Base-by-base conservation (phyloP, 2,329 filamentous ascomycete genomes). In the Colletotrichum coccodes region DNA sequence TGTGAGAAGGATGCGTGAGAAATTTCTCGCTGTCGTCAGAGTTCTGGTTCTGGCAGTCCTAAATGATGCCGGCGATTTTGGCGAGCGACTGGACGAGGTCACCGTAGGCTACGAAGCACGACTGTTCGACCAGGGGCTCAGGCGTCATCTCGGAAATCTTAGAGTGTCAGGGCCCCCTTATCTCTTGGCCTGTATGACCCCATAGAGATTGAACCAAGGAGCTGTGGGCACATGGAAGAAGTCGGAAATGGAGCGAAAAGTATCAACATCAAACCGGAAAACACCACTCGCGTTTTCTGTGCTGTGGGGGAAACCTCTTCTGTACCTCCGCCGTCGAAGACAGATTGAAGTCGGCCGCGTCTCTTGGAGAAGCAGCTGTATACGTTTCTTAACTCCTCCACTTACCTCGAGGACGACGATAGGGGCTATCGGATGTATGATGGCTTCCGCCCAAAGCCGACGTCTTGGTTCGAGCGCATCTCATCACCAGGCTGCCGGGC, bases 31-130 rank as follows among this genome's bases (percentile, higher is more conserved):
- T 61, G 6, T 56, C 56, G 57, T 65, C 61, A 21, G 65, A 69
- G 8, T 32, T 34, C 30, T 65, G 66, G 34, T 60, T 56, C 56
- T 65, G 62, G 46, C 67, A 70, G 44, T 66, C 57, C 62, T 62
- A 70, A 14, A 44, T 58, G 70, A 72, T 56, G 21, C 68, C 70
- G 38, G 69, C 60, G 38, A 68, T 60, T 21, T 60, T 44, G n/a
- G 63, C n/a, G 46, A 71, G 65, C 42, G 79, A 78, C 70, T 81
- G 70, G 44, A 79, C 82, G 21, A 67, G 59, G 46, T 53, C 56
- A 75, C 85, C 85, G 76, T 85, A 85, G 28, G 83, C 82, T 64
- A 77, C 81, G 77, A 86, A 85, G 49, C 80, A 79, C n/a, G 60
- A 71, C 75, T 46, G 74, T 78, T 73, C 74, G 77, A 71, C 79